Percentiles rank a stretch among this genome's conserved stretches.
These are phyloP conservation scores for Boletus rubropictus DNA, from an alignment of 768 basidiomycete species.

Conservation along the genomic window DNA sequence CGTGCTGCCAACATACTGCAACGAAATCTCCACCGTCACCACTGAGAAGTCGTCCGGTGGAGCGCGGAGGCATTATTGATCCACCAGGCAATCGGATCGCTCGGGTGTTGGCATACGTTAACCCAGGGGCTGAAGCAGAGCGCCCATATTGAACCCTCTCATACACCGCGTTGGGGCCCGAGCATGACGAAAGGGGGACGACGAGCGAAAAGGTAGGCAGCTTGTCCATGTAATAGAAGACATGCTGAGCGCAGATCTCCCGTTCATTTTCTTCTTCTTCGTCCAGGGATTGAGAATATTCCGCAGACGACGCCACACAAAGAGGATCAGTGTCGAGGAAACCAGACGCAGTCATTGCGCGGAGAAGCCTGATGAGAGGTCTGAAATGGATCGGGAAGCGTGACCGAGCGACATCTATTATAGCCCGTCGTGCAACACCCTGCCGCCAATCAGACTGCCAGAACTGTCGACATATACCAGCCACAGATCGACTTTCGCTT, in stretches of 20 bases:
- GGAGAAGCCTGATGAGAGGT: conserved; percentile 64
- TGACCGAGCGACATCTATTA: conserved; percentile 76
- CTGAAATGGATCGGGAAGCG: conserved; percentile 78
- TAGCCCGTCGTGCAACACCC: conserved; percentile 63
- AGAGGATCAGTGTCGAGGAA: conserved; percentile 72
- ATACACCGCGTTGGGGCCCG: conserved; percentile 65
- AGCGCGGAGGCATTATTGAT: conserved; percentile 58
- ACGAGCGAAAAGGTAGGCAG: conserved; percentile 73
- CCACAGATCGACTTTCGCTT: conserved; percentile 54
- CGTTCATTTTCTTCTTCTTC: conserved; percentile 42
- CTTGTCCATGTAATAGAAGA: conserved; percentile 69
- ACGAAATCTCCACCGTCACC: conserved; percentile 58
- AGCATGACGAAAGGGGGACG: conserved; percentile 55
- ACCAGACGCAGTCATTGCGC: conserved; percentile 71
- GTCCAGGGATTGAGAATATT: conserved; percentile 38
- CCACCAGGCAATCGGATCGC: conserved; percentile 75
- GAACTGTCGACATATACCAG: conserved; percentile 71
- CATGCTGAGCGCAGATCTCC: conserved; percentile 57
- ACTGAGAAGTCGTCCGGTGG: conserved; percentile 66
- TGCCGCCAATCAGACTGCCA: conserved; percentile 76
- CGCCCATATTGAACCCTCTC: conserved; percentile 59
- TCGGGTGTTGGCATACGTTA: conserved; percentile 59
- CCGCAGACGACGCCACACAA: conserved; percentile 39
- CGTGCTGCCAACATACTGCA: conserved; percentile 74
- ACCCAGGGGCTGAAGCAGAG: conserved; percentile 40